A percentile compares a stretch with the other conserved stretches of the same genome.
Evolutionary conservation across 805 yeast genomes (phyloP).

Genomic region (Schwanniomyces polymorphus): DNA sequence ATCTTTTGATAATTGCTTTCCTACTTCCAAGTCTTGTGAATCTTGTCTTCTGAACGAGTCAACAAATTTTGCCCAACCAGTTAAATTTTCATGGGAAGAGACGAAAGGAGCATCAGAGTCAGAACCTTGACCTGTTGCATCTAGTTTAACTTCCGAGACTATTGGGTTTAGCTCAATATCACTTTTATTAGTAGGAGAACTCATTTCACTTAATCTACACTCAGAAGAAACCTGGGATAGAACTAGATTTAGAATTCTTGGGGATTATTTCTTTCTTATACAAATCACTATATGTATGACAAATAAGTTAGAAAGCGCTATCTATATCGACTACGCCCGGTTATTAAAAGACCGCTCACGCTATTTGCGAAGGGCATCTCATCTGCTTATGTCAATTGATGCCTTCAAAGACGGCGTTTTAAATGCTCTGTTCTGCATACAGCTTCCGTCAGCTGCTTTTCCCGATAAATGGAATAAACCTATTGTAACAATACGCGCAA

Average conservation of each 20-base stretch:
- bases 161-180: slow-evolving; percentile 16
- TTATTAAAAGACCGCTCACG: background rate
- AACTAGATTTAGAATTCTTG: background rate
- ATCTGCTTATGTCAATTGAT: background rate
- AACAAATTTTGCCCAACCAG: slow-evolving; percentile 24
- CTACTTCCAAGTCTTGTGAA: slow-evolving; percentile 15
- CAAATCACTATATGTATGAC: background rate
- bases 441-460: background rate
- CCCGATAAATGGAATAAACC: background rate
- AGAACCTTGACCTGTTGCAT: slow-evolving; percentile 5
- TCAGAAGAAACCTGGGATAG: background rate
- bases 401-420: background rate
- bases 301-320: background rate
- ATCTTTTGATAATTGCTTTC: slow-evolving; percentile 12
- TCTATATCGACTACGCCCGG: background rate
- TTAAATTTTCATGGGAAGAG: slow-evolving; percentile 5
- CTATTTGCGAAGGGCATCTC: slow-evolving; percentile 1
- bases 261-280: background rate
- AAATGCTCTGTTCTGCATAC: background rate
- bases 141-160: slow-evolving; percentile 14
- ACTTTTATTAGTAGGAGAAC: slow-evolving; percentile 4
- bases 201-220: background rate
- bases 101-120: slow-evolving; percentile 14
- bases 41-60: slow-evolving; percentile 26
- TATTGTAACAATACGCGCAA: background rate